Evolutionary conservation across 768 basidiomycete species (phyloP), one percentile per base, ranked within the genome.

Genomic region (Termitomyces eurrhizus): DNA sequence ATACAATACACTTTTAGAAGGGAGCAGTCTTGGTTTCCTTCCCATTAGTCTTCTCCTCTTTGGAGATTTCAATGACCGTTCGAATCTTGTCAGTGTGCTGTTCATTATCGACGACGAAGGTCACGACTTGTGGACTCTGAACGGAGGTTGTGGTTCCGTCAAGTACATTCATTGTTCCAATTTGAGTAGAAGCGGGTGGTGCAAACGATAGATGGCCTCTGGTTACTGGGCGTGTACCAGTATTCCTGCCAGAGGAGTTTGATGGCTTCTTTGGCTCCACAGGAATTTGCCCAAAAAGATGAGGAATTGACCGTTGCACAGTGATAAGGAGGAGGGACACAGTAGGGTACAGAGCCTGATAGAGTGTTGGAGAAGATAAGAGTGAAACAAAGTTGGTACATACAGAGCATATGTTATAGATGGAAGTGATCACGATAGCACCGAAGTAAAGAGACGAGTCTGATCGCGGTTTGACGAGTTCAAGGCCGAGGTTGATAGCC

Each of bases 401-500:
- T 58, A 64, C 63, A 6, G 60, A 41, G 39, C 63, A 58, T 21
- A 64, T 48, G 9, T 42, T 46, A 21, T 64, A 64, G 3, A 64
- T 52, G 2, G 63, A 58, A n/a, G 63, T 64, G 8, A 64, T 45
- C 29, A 64, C 63, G 7, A 57, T 48, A 29, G 35, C 52, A 11
- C 36, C 53, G 44, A 64, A 64, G 53, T 61, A 61, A 14, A 64
- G 60, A 26, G 63, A 61, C 4, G 63, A 61, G 55, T 59, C 60
- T 21, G 46, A 26, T 9, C 11, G 16, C 1, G 63, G 52, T 7
- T 50, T 54, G 16, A 59, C 53, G 45, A 64, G 57, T 52, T 64
- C 60, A 18, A 64, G 57, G 41, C 44, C 60, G 4, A 64, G 53
- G 41, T 64, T 64, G 39, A 64, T 59, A 8, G 29, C 53, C 63